A percentile compares a stretch with the other conserved stretches of the same genome.
Conservation (phyloP, 805 yeast species). For the Pichia insulana region DNA sequence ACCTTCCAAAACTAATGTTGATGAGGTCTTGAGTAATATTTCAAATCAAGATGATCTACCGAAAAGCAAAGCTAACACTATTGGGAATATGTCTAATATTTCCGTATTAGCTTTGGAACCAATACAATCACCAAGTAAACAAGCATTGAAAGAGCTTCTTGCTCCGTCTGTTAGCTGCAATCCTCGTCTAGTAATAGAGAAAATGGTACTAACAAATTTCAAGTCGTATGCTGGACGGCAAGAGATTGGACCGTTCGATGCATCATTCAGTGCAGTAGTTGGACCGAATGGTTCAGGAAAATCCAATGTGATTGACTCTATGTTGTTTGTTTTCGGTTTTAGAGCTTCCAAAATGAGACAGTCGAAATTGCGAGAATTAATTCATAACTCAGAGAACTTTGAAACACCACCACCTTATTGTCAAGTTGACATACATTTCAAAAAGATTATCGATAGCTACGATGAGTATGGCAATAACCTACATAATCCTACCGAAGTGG, state of each 20-base stretch:
- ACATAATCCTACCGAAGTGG: conserved; percentile 34
- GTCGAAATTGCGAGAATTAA: conserved; percentile 82
- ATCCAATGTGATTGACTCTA: conserved; percentile 95
- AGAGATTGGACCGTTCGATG: conserved; percentile 87
- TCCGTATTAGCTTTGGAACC: conserved; percentile 15
- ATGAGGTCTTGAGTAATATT: background rate
- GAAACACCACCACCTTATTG: conserved; percentile 57
- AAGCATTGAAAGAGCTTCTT: conserved; percentile 1
- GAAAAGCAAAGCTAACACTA: background rate
- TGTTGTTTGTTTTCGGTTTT: conserved; percentile 95
- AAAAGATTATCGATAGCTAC: conserved; percentile 53
- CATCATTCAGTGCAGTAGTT: conserved; percentile 92
- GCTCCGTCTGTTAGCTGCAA: conserved; percentile 4
- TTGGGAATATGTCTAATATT: background rate
- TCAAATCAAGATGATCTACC: background rate
- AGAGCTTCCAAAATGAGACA: conserved; percentile 96
- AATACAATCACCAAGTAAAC: conserved; percentile 8
- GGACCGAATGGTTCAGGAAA: conserved; percentile 99
- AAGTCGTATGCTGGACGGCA: conserved; percentile 94
- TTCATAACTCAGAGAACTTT: conserved; percentile 77
- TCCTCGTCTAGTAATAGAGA: conserved; percentile 63
- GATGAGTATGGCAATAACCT: conserved; percentile 15
- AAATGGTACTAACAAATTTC: conserved; percentile 71
- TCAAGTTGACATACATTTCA: conserved; percentile 85
- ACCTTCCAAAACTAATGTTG: background rate